A percentile compares a stretch with the other conserved stretches of the same genome.
Conservation (phyloP, 805 yeast genomes). For the Maudiozyma barnettii region DNA sequence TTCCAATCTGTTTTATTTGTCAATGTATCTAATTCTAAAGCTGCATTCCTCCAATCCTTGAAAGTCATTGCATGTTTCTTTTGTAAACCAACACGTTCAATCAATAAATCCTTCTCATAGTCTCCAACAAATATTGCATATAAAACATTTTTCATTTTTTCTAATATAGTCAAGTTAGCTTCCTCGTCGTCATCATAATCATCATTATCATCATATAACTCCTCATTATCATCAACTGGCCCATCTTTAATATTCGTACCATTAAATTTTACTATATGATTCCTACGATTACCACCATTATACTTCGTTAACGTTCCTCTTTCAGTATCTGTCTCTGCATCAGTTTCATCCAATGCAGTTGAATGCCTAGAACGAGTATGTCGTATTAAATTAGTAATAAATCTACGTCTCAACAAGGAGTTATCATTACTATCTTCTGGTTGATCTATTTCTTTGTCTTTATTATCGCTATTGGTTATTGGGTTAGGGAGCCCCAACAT, state of each 20-base stretch:
- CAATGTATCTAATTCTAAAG: slow-evolving; percentile 55
- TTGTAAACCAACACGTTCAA: slow-evolving; percentile 29
- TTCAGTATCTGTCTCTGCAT: slow-evolving; percentile 1
- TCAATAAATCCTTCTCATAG: slow-evolving; percentile 30
- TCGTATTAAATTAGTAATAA: slow-evolving; percentile 1
- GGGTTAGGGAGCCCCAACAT: not conserved
- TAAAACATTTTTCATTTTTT: slow-evolving; percentile 8
- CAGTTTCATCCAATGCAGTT: slow-evolving; percentile 2
- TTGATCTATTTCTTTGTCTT: not conserved
- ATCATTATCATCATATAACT: too few species aligned
- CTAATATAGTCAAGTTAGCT: not conserved
- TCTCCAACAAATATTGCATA: slow-evolving; percentile 12
- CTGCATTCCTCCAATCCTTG: slow-evolving; percentile 56
- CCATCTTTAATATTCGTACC: not conserved
- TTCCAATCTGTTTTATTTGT: slow-evolving; percentile 68
- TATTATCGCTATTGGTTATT: not conserved
- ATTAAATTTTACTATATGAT: not conserved
- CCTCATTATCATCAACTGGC: not conserved
- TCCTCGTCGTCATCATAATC: slow-evolving; percentile 1
- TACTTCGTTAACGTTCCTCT: not conserved
- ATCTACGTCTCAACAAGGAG: not conserved
- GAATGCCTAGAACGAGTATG: not conserved
- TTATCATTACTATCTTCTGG: not conserved
- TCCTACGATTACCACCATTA: too few species aligned
- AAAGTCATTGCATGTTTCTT: slow-evolving; percentile 43